These are phyloP conservation scores for Pluteus cervinus DNA, from an alignment of 768 basidiomycete genomes.

Conservation along the genomic window DNA sequence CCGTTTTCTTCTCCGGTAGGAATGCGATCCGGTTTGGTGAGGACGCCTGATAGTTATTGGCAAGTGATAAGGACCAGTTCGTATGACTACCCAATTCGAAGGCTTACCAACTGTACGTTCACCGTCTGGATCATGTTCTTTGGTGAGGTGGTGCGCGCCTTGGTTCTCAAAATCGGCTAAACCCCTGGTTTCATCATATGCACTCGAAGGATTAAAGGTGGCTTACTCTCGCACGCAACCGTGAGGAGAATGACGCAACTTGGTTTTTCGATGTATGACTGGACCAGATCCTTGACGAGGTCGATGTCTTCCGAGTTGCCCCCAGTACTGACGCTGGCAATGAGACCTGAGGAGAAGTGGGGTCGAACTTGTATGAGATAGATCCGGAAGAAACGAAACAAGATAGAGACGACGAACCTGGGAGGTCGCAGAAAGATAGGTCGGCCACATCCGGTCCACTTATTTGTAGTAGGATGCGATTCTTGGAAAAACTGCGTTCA, in stretches of 20 bases:
- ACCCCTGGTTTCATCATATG: neutral
- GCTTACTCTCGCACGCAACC: constrained; percentile 51
- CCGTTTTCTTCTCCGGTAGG: constrained; percentile 37
- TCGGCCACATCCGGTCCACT: constrained; percentile 48
- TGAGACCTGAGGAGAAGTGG: constrained; percentile 31
- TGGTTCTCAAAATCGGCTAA: constrained; percentile 72
- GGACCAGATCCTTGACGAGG: constrained; percentile 45
- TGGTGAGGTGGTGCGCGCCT: constrained; percentile 52
- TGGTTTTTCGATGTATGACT: constrained; percentile 44
- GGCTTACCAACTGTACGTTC: constrained; percentile 54
- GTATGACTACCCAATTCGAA: neutral
- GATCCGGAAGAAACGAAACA: neutral
- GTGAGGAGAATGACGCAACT: constrained; percentile 50
- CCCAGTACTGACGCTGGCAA: constrained; percentile 38
- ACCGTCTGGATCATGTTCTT: constrained; percentile 45
- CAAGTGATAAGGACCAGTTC: neutral
- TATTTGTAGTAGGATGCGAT: constrained; percentile 46
- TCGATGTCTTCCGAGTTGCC: constrained; percentile 47
- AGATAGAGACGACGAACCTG: constrained; percentile 23
- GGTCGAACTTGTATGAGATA: neutral
- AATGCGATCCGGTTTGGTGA: constrained; percentile 64
- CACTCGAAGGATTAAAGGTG: neutral
- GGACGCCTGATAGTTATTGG: constrained; percentile 36
- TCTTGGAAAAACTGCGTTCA: constrained; percentile 37
- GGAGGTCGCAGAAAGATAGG: constrained; percentile 52